Percentiles rank a stretch among this genome's conserved stretches.
These are phyloP conservation scores for Mycena filopes DNA, from an alignment of 768 basidiomycete species.

Conservation along the genomic window DNA sequence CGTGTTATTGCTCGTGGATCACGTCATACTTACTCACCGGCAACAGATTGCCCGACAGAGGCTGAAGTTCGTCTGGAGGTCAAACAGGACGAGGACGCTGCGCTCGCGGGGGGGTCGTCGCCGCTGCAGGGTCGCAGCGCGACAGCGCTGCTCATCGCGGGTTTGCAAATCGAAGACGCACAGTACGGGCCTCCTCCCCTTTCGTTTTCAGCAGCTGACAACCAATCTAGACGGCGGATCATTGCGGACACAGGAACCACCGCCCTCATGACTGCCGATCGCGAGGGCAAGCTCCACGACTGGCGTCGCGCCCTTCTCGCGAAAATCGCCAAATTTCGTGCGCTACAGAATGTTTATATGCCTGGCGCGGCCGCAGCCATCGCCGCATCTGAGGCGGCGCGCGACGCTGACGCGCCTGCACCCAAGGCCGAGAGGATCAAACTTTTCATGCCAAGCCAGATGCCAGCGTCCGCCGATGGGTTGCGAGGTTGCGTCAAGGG, in stretches of 20 bases:
- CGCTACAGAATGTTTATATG: background rate
- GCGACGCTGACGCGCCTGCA: background rate
- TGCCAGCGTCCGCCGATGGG: background rate
- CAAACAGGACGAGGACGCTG: background rate
- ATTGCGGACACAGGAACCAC: background rate
- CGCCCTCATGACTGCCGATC: background rate
- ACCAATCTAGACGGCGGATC: background rate
- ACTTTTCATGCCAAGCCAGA: background rate
- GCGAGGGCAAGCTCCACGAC: background rate
- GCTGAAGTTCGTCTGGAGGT: constrained; percentile 11
- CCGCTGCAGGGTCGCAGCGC: background rate
- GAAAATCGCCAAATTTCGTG: background rate
- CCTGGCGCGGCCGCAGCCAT: background rate
- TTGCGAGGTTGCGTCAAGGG: background rate
- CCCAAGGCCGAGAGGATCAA: background rate
- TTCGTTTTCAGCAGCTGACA: no score
- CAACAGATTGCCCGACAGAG: constrained; percentile 6
- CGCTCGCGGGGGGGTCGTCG: background rate
- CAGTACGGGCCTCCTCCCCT: background rate
- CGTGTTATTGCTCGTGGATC: no score
- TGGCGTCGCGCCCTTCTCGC: background rate
- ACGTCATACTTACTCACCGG: no score
- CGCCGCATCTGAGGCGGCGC: background rate
- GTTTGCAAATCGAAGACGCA: constrained; percentile 5
- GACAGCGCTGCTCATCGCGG: constrained; percentile 1